phyloP scores from a whole-genome alignment of 2,329 filamentous ascomycete genomes.

The Didymosphaeria variabile region DNA sequence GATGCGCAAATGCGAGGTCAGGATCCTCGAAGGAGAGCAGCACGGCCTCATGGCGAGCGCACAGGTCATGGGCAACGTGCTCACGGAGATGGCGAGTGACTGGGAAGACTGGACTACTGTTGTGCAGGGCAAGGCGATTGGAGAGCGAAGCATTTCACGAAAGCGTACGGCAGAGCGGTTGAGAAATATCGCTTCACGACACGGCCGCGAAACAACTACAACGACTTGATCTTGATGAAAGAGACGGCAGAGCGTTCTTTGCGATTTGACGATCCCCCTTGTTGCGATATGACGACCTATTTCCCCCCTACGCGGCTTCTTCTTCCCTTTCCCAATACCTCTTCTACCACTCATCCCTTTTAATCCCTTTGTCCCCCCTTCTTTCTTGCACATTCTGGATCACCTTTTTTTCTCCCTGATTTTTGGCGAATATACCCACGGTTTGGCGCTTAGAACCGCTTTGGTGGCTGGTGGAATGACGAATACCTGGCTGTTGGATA shows the following conservation, averaged over 20 bases:
- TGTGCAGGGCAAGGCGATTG: conserved; percentile 29
- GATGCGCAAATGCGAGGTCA: conserved; percentile 92
- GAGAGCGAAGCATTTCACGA: conserved; percentile 22
- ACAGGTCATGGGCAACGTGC: conserved; percentile 88
- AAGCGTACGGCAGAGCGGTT: conserved; percentile 22
- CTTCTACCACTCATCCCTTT: neutral
- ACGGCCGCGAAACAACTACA: conserved; percentile 16
- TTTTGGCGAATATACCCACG: conserved; percentile 15
- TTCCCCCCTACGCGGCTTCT: neutral
- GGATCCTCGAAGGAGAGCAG: conserved; percentile 88
- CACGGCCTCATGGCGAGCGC: conserved; percentile 97
- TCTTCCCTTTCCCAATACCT: neutral
- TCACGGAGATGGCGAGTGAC: conserved; percentile 92
- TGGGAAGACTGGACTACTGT: conserved; percentile 66
- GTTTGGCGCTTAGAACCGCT: neutral
- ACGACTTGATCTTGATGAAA: conserved; percentile 8
- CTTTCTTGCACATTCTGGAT: neutral
- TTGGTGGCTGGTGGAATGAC: neutral
- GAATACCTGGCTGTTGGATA: neutral
- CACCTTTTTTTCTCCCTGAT: neutral
- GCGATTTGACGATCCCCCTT: neutral
- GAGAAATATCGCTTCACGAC: conserved; percentile 21
- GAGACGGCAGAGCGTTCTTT: neutral
- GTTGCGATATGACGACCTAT: neutral
- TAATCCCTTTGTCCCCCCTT: neutral